Conservation (phyloP, 345 rosid species). For the Euphorbia lathyris region DNA sequence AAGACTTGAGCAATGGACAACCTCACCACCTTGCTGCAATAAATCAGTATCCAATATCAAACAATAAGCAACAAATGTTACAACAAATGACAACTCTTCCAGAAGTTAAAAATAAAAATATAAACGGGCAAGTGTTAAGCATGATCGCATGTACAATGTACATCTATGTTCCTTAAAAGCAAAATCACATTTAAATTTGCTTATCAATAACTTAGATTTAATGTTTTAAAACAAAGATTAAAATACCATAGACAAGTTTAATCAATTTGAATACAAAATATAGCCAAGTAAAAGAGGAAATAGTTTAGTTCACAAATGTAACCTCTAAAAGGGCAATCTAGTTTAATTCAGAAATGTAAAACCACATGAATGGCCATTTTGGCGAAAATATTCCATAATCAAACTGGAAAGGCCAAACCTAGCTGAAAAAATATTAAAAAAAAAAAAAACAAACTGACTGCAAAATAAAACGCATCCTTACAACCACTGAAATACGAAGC, state of each 20-base stretch:
- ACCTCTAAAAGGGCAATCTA: too few species aligned
- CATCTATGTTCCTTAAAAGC: not conserved
- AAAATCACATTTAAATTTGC: not conserved
- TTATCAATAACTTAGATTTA: not conserved
- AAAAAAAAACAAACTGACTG: too few species aligned
- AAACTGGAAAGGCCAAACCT: not conserved
- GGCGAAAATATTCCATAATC: not conserved
- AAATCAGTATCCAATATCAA: not conserved
- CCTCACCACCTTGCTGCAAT: conserved; percentile 89
- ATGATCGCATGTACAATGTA: not conserved
- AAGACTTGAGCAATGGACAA: conserved; percentile 82
- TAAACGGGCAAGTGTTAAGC: not conserved
- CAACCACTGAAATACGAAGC: not conserved
- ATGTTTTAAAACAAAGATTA: not conserved
- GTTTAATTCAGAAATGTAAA: too few species aligned
- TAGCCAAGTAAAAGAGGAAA: not conserved
- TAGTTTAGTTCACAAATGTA: too few species aligned
- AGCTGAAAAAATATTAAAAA: not conserved
- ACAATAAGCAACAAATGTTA: not conserved
- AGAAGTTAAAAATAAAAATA: not conserved
- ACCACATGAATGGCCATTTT: not conserved
- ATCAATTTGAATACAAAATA: not conserved
- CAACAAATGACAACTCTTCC: not conserved
- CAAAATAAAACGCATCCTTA: too few species aligned
- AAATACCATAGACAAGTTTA: not conserved